Conservation (phyloP, 805 yeast genomes). For the Candida sonorensis region DNA sequence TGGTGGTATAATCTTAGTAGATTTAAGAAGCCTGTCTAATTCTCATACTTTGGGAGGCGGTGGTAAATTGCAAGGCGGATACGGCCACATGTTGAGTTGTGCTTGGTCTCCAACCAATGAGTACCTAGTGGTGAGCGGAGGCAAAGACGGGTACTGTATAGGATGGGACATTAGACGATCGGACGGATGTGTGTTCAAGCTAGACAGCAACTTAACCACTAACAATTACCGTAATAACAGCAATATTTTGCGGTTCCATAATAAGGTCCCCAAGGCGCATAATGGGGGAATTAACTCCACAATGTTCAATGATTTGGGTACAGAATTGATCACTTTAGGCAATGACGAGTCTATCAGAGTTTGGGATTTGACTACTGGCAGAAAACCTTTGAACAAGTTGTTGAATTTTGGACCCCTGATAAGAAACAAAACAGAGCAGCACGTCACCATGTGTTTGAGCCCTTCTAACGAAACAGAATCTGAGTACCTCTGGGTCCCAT, state of each 20-base stretch:
- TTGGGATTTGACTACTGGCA: constrained; percentile 63
- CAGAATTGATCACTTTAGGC: constrained; percentile 58
- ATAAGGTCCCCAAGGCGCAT: constrained; percentile 51
- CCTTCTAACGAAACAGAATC: constrained; percentile 45
- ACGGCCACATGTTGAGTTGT: constrained; percentile 24
- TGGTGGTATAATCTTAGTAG: constrained; percentile 48
- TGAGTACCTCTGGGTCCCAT: constrained; percentile 61
- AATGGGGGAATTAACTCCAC: constrained; percentile 74
- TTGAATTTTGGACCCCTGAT: constrained; percentile 75
- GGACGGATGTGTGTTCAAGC: constrained; percentile 50
- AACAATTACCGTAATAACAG: constrained; percentile 15
- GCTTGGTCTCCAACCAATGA: constrained; percentile 64
- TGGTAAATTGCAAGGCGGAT: constrained; percentile 23
- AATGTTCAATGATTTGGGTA: constrained; percentile 65
- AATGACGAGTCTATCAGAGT: constrained; percentile 73
- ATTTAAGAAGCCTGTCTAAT: constrained; percentile 64
- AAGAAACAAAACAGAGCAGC: constrained; percentile 55
- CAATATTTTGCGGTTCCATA: constrained; percentile 16
- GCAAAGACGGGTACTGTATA: constrained; percentile 71
- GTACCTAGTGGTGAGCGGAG: constrained; percentile 68
- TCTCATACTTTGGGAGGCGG: constrained; percentile 55
- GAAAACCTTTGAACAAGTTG: constrained; percentile 44
- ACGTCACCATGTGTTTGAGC: constrained; percentile 47
- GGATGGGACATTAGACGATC: constrained; percentile 83
- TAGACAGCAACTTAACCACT: constrained; percentile 40